phyloP scores from a whole-genome alignment of 225 moss, liverwort and hornwort genomes.

The Ulota crispa region DNA sequence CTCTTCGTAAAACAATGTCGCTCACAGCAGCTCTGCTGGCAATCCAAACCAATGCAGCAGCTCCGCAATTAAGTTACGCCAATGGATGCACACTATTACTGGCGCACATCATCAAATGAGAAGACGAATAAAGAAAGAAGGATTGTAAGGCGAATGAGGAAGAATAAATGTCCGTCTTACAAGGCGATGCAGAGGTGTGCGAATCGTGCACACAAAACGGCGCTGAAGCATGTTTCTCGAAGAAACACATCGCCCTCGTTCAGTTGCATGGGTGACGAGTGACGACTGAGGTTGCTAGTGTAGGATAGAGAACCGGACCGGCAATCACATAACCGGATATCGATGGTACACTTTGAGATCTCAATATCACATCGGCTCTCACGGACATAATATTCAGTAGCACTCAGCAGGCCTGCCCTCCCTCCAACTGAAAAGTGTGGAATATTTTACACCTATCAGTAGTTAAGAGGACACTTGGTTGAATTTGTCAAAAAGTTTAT shows the following conservation, averaged over 20 bases:
- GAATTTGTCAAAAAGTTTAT: too few relatives aligned
- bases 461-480: too few relatives aligned
- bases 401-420: too few relatives aligned
- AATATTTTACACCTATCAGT: too few relatives aligned
- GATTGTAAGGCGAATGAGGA: neutral
- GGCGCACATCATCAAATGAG: neutral
- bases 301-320: neutral
- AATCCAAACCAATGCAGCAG: conserved; percentile 4
- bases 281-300: neutral
- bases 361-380: too few relatives aligned
- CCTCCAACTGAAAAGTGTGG: too few relatives aligned
- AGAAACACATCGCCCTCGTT: neutral
- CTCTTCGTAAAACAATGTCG: neutral
- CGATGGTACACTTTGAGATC: neutral
- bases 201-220: conserved; percentile 19
- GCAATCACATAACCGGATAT: neutral
- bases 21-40: neutral
- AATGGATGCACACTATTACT: neutral
- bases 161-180: neutral
- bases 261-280: neutral
- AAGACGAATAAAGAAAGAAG: too few relatives aligned
- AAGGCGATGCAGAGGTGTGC: conserved; percentile 19
- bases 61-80: neutral
- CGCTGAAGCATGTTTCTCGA: conserved; percentile 28
- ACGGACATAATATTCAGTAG: too few relatives aligned